Evolutionary conservation across 108 stramenopile genomes (phyloP).

Genomic region (Aurantiochytrium sp.): DNA sequence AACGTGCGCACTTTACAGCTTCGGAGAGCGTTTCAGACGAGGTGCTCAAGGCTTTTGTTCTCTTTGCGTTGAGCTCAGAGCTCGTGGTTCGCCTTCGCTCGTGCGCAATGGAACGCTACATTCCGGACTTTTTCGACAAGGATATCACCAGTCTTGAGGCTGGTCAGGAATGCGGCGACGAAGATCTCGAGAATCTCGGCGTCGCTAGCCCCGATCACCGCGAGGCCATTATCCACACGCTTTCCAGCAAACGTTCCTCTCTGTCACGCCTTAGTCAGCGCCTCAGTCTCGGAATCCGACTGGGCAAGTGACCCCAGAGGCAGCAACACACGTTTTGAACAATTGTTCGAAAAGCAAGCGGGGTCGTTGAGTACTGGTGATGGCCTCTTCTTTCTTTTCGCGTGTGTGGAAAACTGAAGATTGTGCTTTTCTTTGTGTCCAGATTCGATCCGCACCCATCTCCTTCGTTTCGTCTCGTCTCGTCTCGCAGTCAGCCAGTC

Average conservation of each 20-base stretch:
- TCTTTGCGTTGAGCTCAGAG: not conserved
- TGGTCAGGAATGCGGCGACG: not conserved
- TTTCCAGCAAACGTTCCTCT: not conserved
- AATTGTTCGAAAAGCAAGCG: too few relatives aligned
- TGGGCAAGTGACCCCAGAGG: not conserved
- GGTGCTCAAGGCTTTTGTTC: not conserved
- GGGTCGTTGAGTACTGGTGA: too few relatives aligned
- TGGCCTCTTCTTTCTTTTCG: too few relatives aligned
- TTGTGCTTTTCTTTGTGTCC: too few relatives aligned
- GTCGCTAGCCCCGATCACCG: not conserved
- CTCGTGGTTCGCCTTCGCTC: not conserved
- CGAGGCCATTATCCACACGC: not conserved
- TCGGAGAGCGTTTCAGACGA: not conserved
- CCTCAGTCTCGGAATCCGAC: not conserved
- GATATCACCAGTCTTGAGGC: not conserved
- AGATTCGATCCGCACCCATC: too few relatives aligned
- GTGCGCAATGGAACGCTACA: not conserved
- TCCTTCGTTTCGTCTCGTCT: too few relatives aligned
- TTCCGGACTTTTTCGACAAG: not conserved
- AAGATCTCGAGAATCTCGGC: not conserved
- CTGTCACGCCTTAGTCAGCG: not conserved
- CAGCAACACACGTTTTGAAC: not conserved
- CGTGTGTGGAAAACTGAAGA: too few relatives aligned
- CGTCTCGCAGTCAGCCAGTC: too few relatives aligned
- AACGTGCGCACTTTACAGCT: not conserved